Evolutionary conservation across 2,329 filamentous ascomycete genomes (phyloP), one percentile per base, ranked within the genome.

Genomic region (Amylocarpus encephaloides): DNA sequence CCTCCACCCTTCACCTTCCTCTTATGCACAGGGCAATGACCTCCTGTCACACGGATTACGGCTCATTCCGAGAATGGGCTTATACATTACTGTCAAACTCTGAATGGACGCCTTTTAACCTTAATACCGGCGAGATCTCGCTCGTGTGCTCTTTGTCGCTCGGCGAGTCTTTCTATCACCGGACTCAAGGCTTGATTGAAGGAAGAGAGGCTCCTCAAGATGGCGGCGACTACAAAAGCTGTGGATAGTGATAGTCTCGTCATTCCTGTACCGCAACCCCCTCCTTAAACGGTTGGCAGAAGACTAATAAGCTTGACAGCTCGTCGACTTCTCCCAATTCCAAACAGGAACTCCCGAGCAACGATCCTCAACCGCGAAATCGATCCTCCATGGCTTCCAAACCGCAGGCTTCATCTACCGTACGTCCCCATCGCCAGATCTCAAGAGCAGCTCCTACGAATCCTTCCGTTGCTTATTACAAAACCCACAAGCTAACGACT

Each of bases 371-470:
- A 82, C 86, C 1, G 90, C 89, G 18, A 69, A 80, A 47, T 80
- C 85, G 36, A 83, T 95, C 59, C 81, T 92, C 11, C 65, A 81
- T 47, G 90, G 88, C 38, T 95, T 96, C 72, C 86, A 90, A 62
- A 84, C 79, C 1, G 86, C 90, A 2, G 91, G 91, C 50, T 95
- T 96, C 73, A 79, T 96, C 64, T 95, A 95, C 69, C 79, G 22
- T 26, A 26, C 22, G 22, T 26, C 22, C 7, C n/a, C n/a, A n/a
- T n/a, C n/a, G n/a, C n/a, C n/a, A n/a, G n/a, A n/a, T n/a, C n/a
- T n/a, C n/a, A n/a, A n/a, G n/a, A n/a, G n/a, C n/a, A n/a, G n/a
- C n/a, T n/a, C n/a, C n/a, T n/a, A n/a, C n/a, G n/a, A n/a, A n/a
- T n/a, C n/a, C n/a, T n/a, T n/a, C n/a, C n/a, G n/a, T n/a, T n/a